Conservation (phyloP, 352 stramenopile species). For the Phytopythium boreale region DNA sequence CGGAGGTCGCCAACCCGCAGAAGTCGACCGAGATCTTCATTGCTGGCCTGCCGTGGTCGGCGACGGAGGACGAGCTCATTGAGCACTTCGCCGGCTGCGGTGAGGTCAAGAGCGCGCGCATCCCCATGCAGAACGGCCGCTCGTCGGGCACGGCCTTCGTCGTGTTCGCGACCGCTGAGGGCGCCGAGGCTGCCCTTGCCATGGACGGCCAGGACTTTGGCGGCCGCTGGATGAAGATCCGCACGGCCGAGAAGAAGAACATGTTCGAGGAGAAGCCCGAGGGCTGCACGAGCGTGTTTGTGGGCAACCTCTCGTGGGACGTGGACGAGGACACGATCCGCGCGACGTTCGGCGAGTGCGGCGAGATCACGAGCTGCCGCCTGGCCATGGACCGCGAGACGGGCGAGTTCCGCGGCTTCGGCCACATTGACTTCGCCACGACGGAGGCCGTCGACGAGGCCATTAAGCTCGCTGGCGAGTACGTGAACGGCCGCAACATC, state of each 20-base stretch:
- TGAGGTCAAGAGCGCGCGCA: constrained; percentile 75
- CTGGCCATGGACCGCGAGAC: constrained; percentile 97
- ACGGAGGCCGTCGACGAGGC: constrained; percentile 92
- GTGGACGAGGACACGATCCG: constrained; percentile 94
- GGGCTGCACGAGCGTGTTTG: constrained; percentile 95
- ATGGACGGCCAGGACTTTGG: constrained; percentile 95
- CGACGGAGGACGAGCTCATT: constrained; percentile 92
- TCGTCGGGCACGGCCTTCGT: constrained; percentile 96
- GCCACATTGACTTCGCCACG: constrained; percentile 96
- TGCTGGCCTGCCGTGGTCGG: constrained; percentile 93
- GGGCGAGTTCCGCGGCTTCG: constrained; percentile 97
- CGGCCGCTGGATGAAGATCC: constrained; percentile 95
- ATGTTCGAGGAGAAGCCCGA: constrained; percentile 91
- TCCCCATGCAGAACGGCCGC: constrained; percentile 89
- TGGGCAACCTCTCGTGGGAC: constrained; percentile 97
- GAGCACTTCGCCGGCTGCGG: constrained; percentile 94
- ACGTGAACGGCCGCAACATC: constrained; percentile 92
- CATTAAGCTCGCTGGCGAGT: constrained; percentile 90
- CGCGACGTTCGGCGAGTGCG: constrained; percentile 92
- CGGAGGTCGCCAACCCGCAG: constrained; percentile 43
- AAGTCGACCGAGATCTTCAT: constrained; percentile 85
- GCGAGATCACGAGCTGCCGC: constrained; percentile 93
- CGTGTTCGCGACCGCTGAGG: constrained; percentile 78
- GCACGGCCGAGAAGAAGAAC: constrained; percentile 81
- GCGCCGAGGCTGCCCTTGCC: constrained; percentile 77